Evolutionary conservation across 345 rosid species (phyloP).

Genomic region (Sonneratia alba): DNA sequence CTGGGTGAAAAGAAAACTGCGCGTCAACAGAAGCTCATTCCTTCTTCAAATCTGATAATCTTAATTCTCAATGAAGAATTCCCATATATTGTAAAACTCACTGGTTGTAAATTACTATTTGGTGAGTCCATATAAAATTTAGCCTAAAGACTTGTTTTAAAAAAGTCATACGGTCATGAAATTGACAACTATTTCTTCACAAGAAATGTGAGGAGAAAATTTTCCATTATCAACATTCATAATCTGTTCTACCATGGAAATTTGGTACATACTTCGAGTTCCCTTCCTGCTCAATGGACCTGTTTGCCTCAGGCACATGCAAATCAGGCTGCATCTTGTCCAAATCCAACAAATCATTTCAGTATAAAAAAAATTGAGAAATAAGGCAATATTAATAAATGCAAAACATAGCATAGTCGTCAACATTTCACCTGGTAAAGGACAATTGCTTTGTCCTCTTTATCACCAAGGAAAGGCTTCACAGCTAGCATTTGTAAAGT

Average conservation of each 20-base stretch:
- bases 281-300: constrained; percentile 35
- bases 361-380: constrained; percentile 4
- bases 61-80: no score
- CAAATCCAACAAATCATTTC: constrained; percentile 12
- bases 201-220: neutral
- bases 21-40: neutral
- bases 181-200: neutral
- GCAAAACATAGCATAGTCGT: constrained; percentile 8
- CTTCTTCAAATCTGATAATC: neutral
- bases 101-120: no score
- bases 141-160: neutral
- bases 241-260: neutral
- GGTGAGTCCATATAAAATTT: neutral
- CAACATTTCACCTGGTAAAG: constrained; percentile 52
- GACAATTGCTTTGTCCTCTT: constrained; percentile 84
- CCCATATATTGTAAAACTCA: neutral
- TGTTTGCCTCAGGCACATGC: constrained; percentile 46
- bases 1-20: neutral
- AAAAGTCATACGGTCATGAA: no score
- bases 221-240: neutral
- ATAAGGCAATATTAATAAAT: neutral
- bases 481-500: constrained; percentile 28
- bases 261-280: constrained; percentile 59
- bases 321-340: constrained; percentile 55
- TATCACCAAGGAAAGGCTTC: constrained; percentile 30